Evolutionary conservation across 139 green algal species (phyloP).

Genomic region (Auxenochlorella pyrenoidosa): DNA sequence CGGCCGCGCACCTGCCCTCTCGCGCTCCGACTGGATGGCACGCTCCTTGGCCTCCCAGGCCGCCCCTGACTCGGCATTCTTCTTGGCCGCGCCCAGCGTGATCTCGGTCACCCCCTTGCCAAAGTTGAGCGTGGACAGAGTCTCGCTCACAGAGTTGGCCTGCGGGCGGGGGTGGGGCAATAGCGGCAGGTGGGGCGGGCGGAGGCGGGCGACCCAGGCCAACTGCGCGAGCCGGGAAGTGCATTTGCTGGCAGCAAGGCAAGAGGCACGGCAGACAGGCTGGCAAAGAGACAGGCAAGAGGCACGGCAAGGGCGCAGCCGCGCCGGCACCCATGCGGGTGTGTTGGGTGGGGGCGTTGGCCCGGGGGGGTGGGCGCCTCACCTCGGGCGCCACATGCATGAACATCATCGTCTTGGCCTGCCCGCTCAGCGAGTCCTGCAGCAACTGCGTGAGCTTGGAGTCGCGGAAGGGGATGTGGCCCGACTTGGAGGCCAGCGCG

Average conservation of each 20-base stretch:
- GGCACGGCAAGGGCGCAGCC: no score
- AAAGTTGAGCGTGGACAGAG: conserved; percentile 90
- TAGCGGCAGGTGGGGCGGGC: no score
- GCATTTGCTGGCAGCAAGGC: background rate
- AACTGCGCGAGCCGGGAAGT: no score
- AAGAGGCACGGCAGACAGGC: background rate
- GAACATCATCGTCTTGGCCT: conserved; percentile 95
- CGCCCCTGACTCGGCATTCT: conserved; percentile 69
- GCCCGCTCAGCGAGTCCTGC: conserved; percentile 83
- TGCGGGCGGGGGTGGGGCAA: conserved; percentile 2
- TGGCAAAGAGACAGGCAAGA: background rate
- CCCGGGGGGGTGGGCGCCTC: background rate
- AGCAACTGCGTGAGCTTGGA: conserved; percentile 94
- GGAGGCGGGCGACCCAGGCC: no score
- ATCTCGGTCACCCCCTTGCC: conserved; percentile 86
- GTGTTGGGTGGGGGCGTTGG: no score
- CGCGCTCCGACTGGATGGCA: conserved; percentile 3
- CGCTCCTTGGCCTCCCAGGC: conserved; percentile 73
- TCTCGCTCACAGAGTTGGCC: conserved; percentile 71
- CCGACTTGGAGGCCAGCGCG: conserved; percentile 70
- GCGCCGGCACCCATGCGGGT: no score
- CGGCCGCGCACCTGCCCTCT: background rate
- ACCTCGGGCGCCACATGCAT: conserved; percentile 90
- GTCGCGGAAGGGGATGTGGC: conserved; percentile 91
- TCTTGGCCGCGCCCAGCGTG: conserved; percentile 82